These are phyloP conservation scores for Spathaspora boniae DNA, from an alignment of 805 yeast species.

Conservation along the genomic window DNA sequence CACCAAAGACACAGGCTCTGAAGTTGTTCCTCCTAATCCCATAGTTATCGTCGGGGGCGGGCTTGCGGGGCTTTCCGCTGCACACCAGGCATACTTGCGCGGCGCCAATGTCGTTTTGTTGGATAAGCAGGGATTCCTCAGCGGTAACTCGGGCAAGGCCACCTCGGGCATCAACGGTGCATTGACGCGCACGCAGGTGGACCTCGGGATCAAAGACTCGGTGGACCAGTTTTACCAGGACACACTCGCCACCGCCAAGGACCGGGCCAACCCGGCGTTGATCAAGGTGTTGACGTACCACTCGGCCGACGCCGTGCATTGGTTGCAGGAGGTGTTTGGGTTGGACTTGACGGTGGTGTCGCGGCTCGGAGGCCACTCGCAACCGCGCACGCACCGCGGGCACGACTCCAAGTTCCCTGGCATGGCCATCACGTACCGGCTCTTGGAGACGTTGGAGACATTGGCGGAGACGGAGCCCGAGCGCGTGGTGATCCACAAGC, in stretches of 20 bases:
- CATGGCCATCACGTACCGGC: constrained; percentile 57
- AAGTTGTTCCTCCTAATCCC: constrained; percentile 27
- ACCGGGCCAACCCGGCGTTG: constrained; percentile 53
- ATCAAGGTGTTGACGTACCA: constrained; percentile 58
- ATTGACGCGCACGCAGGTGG: constrained; percentile 56
- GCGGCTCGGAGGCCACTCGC: constrained; percentile 81
- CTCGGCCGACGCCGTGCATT: constrained; percentile 64
- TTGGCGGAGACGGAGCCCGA: constrained; percentile 43
- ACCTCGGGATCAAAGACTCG: constrained; percentile 49
- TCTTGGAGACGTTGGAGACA: constrained; percentile 49
- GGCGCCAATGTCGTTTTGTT: constrained; percentile 53
- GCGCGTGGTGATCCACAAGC: constrained; percentile 38
- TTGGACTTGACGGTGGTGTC: constrained; percentile 65
- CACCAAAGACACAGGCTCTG: no score
- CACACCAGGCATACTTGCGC: constrained; percentile 51
- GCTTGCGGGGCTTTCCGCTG: constrained; percentile 60
- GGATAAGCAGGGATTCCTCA: constrained; percentile 58
- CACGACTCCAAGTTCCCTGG: constrained; percentile 63
- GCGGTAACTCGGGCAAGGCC: constrained; percentile 67
- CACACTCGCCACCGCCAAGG: constrained; percentile 63
- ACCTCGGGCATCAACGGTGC: constrained; percentile 76
- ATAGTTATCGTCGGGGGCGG: constrained; percentile 64
- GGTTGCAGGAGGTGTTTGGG: constrained; percentile 64
- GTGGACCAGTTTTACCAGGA: constrained; percentile 60
- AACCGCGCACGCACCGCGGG: constrained; percentile 79